A percentile compares a stretch with the other conserved stretches of the same genome.
These are phyloP conservation scores for Laetiporus sulphureus DNA, from an alignment of 1,284 basidiomycete species.

Conservation along the genomic window DNA sequence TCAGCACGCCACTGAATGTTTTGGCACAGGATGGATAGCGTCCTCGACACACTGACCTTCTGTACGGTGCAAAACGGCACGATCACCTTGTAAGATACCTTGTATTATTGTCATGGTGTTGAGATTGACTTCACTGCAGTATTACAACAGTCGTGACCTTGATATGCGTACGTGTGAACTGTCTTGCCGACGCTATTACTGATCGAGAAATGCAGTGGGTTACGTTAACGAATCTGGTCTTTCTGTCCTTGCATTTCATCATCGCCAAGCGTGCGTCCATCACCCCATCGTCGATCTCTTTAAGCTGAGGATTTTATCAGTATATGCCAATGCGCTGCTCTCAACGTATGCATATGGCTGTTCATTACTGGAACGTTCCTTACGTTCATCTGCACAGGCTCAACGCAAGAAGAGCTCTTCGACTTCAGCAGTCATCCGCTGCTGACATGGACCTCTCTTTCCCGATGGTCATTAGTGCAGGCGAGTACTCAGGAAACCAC, in stretches of 20 bases:
- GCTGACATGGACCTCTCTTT: constrained; percentile 23
- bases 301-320: constrained; percentile 17
- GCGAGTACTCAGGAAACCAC: neutral
- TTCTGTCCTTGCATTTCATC: constrained; percentile 44
- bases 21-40: constrained; percentile 33
- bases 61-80: constrained; percentile 49
- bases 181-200: too few species aligned
- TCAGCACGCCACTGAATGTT: too few species aligned
- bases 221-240: constrained; percentile 42
- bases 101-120: too few species aligned
- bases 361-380: too few species aligned
- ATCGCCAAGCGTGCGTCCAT: constrained; percentile 40
- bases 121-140: too few species aligned
- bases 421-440: constrained; percentile 21
- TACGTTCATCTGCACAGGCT: too few species aligned
- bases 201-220: constrained; percentile 39
- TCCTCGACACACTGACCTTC: constrained; percentile 41
- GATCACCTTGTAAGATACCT: constrained; percentile 42
- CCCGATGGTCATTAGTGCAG: constrained; percentile 19
- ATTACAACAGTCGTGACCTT: constrained; percentile 40
- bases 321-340: constrained; percentile 37
- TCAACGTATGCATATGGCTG: constrained; percentile 33
- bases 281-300: neutral
- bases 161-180: constrained; percentile 41
- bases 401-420: constrained; percentile 23